Conservation (phyloP, 2,329 filamentous ascomycete genomes). For the Pleurostoma richardsiae region DNA sequence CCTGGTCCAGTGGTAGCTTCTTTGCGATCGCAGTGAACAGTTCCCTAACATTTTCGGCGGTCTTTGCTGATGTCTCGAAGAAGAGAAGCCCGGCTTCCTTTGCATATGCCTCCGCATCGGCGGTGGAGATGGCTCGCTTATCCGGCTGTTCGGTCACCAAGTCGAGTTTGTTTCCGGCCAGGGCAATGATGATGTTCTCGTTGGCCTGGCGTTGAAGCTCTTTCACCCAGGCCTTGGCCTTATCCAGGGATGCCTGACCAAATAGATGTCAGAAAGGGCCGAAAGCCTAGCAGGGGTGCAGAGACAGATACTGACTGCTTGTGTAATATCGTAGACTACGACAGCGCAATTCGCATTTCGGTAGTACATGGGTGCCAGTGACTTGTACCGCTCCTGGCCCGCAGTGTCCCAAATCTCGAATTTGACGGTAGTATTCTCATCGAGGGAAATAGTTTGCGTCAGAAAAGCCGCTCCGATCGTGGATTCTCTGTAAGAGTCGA, state of each 20-base stretch:
- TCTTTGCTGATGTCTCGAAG: slow-evolving; percentile 98
- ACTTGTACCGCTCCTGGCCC: slow-evolving; percentile 98
- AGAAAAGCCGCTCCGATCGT: slow-evolving; percentile 98
- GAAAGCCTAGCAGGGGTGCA: slow-evolving; percentile 1
- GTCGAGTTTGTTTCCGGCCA: slow-evolving; percentile 97
- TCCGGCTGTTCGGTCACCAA: slow-evolving; percentile 90
- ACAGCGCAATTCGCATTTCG: slow-evolving; percentile 98
- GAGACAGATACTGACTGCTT: slow-evolving; percentile 66
- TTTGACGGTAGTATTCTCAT: slow-evolving; percentile 97
- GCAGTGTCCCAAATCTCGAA: slow-evolving; percentile 99
- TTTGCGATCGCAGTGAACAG: slow-evolving; percentile 97
- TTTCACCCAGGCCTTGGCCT: slow-evolving; percentile 99
- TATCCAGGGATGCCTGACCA: slow-evolving; percentile 83
- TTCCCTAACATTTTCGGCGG: slow-evolving; percentile 90
- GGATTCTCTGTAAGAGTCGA: slow-evolving; percentile 94
- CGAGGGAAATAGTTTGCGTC: slow-evolving; percentile 96
- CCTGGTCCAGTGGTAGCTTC: slow-evolving; percentile 95
- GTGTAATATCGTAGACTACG: slow-evolving; percentile 98
- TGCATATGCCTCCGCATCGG: slow-evolving; percentile 92
- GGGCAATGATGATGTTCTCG: slow-evolving; percentile 98
- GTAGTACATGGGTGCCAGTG: slow-evolving; percentile 98
- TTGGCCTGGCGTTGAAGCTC: slow-evolving; percentile 98
- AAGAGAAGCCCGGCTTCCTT: slow-evolving; percentile 90
- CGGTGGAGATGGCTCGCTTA: slow-evolving; percentile 85
- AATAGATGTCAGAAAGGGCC: neutral